Percentiles rank a stretch among this genome's conserved stretches.
phyloP scores from a whole-genome alignment of 139 green algal genomes.

The Haematococcus lacustris region DNA sequence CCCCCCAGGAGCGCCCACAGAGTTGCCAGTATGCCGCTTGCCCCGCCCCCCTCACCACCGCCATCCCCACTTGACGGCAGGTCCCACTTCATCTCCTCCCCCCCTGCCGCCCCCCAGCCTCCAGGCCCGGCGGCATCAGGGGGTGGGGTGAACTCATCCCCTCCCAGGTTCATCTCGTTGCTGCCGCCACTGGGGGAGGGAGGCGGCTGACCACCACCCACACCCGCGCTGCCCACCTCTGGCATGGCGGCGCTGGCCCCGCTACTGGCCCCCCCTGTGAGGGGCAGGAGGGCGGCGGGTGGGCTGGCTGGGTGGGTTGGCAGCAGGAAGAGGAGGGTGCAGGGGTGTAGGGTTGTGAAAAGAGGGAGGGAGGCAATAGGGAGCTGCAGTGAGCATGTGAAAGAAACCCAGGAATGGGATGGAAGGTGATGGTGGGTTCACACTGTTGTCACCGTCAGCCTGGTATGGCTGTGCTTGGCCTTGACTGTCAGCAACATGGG shows the following conservation, averaged over 20 bases:
- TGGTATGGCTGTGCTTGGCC: too few relatives aligned
- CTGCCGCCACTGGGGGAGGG: neutral
- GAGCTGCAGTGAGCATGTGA: too few relatives aligned
- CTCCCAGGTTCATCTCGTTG: neutral
- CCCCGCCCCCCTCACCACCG: neutral
- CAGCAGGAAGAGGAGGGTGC: too few relatives aligned
- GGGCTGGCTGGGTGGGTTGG: neutral
- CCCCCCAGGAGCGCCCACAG: conserved; percentile 15
- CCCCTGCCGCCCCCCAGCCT: neutral
- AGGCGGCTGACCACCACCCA: neutral
- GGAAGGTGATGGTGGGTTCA: too few relatives aligned
- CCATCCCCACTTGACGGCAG: neutral
- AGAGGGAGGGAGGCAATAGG: too few relatives aligned
- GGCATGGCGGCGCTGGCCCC: too few relatives aligned
- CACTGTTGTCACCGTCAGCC: too few relatives aligned
- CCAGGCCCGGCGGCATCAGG: neutral
- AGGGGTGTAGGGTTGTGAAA: too few relatives aligned
- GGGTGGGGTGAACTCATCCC: neutral
- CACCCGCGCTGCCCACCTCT: neutral
- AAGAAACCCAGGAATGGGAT: too few relatives aligned
- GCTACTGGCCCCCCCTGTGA: neutral
- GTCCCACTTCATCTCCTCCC: conserved; percentile 29
- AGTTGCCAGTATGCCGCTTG: conserved; percentile 8
- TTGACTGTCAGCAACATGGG: too few relatives aligned
- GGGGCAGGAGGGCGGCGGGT: neutral